Conservation (phyloP, 1,139 yeast genomes). For the Scheffersomyces insectosa region DNA sequence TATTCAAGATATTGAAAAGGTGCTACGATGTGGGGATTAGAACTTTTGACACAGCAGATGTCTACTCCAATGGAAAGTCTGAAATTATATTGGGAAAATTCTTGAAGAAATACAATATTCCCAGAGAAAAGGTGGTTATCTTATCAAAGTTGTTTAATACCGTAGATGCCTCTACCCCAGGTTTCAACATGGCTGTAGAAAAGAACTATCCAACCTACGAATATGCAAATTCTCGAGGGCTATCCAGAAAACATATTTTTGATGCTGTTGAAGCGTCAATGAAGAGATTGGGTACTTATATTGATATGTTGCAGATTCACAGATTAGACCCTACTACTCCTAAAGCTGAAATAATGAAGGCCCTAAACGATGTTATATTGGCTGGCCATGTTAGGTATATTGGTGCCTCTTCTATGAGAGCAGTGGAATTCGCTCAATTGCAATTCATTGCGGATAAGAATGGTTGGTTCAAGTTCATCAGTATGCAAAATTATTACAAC, state of each 20-base stretch:
- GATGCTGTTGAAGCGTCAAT: conserved; percentile 16
- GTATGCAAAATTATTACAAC: conserved; percentile 61
- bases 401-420: conserved; percentile 19
- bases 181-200: conserved; percentile 3
- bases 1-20: conserved; percentile 38
- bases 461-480: conserved; percentile 46
- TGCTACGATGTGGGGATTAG: conserved; percentile 53
- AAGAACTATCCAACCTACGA: conserved; percentile 6
- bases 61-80: conserved; percentile 45
- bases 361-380: conserved; percentile 16
- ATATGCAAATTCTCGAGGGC: conserved; percentile 13
- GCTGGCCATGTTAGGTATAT: conserved; percentile 16
- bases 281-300: conserved; percentile 19
- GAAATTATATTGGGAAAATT: conserved; percentile 46
- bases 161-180: conserved; percentile 7
- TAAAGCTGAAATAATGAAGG: conserved; percentile 17
- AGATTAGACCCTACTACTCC: conserved; percentile 14
- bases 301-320: conserved; percentile 20
- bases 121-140: conserved; percentile 46
- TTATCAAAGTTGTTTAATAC: conserved; percentile 34
- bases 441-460: conserved; percentile 16
- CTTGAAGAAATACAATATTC: conserved; percentile 39
- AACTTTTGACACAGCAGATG: conserved; percentile 55
- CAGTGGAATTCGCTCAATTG: conserved; percentile 17
- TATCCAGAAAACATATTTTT: conserved; percentile 18